Evolutionary conservation across 2,329 filamentous ascomycete species (phyloP).

Genomic region (Dactylellina haptotyla): DNA sequence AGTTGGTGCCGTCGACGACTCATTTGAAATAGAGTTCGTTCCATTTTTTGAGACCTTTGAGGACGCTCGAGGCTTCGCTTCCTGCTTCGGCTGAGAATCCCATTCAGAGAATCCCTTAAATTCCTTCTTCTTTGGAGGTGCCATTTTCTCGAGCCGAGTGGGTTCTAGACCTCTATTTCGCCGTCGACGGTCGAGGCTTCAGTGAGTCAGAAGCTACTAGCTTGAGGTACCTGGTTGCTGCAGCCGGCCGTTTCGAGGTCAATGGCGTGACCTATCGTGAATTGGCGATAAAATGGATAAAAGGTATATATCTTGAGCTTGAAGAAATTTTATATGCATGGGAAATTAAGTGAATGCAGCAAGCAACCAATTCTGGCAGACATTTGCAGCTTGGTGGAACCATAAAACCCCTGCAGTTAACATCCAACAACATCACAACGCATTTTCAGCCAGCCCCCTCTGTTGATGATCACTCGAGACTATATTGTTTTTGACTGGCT

Average conservation of each 20-base stretch:
- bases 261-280: conserved; percentile 6
- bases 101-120: conserved; percentile 22
- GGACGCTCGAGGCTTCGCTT: conserved; percentile 6
- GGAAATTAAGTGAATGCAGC: conserved; percentile 34
- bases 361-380: conserved; percentile 13
- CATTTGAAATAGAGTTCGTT: conserved; percentile 7
- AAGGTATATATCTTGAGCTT: conserved; percentile 19
- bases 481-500: conserved; percentile 32
- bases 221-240: background rate
- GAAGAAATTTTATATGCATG: conserved; percentile 48
- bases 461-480: too few relatives aligned
- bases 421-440: conserved; percentile 35
- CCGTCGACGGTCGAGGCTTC: background rate
- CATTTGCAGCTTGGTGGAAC: conserved; percentile 35
- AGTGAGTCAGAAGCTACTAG: too few relatives aligned
- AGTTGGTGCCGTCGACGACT: background rate
- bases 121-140: conserved; percentile 33
- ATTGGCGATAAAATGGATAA: conserved; percentile 20
- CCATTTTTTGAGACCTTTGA: background rate
- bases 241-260: background rate
- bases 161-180: background rate
- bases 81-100: conserved; percentile 16
- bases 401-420: conserved; percentile 34
- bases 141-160: conserved; percentile 5
- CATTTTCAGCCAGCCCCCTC: background rate